These are phyloP conservation scores for Volutella citrinella DNA, from an alignment of 2,329 filamentous ascomycete genomes.

Conservation along the genomic window DNA sequence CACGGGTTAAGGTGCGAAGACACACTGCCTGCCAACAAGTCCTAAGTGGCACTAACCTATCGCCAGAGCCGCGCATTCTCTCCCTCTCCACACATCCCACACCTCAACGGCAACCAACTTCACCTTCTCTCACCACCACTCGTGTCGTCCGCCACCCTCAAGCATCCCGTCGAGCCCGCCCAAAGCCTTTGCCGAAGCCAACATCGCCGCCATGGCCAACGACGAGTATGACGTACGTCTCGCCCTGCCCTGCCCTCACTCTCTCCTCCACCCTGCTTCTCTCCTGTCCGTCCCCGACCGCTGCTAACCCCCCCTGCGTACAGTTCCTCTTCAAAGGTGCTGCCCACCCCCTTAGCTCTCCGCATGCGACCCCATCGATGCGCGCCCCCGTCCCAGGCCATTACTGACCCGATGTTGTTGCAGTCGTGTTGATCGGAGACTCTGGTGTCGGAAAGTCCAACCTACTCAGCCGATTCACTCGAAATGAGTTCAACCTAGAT, in stretches of 20 bases:
- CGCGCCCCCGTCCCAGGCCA: constrained; percentile 10
- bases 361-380: constrained; percentile 15
- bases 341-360: constrained; percentile 21
- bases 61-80: constrained; percentile 31
- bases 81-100: constrained; percentile 31
- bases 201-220: constrained; percentile 79
- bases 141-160: constrained; percentile 15
- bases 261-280: no score
- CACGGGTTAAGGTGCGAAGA: no score
- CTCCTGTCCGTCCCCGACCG: no score
- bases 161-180: constrained; percentile 12
- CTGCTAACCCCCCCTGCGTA: constrained; percentile 31
- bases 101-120: constrained; percentile 26
- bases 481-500: constrained; percentile 99
- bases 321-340: constrained; percentile 99
- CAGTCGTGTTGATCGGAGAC: constrained; percentile 98
- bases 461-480: constrained; percentile 97
- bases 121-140: constrained; percentile 22
- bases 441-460: constrained; percentile 99
- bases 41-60: no score
- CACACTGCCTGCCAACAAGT: no score
- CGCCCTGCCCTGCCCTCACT: constrained; percentile 15
- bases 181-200: constrained; percentile 14
- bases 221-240: constrained; percentile 97
- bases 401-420: constrained; percentile 30